Conservation (phyloP, 2,329 filamentous ascomycete species). For the Coccinonectria pachysandricola region DNA sequence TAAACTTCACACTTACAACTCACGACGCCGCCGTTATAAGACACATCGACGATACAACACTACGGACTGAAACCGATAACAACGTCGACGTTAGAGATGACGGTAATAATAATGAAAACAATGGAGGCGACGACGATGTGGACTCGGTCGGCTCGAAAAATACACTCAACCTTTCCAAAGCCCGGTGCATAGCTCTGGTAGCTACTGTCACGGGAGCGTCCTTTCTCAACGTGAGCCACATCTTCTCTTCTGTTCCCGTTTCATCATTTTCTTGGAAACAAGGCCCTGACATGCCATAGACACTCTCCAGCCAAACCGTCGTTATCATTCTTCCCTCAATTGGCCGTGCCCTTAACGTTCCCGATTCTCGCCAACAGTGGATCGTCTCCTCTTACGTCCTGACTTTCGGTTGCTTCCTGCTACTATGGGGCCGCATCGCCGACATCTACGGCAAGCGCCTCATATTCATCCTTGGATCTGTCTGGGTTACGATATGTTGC, state of each 20-base stretch:
- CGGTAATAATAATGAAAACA: constrained; percentile 1
- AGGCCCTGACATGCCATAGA: constrained; percentile 6
- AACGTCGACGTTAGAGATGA: not conserved
- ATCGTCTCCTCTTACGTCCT: constrained; percentile 56
- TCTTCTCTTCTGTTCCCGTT: constrained; percentile 1
- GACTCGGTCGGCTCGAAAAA: constrained; percentile 15
- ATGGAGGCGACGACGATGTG: constrained; percentile 6
- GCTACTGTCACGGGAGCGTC: constrained; percentile 44
- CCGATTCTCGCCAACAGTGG: constrained; percentile 52
- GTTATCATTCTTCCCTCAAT: constrained; percentile 43
- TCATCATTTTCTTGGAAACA: too few species aligned
- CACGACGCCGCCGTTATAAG: too few species aligned
- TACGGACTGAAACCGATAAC: too few species aligned
- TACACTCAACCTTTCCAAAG: constrained; percentile 34
- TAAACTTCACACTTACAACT: too few species aligned
- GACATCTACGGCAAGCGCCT: constrained; percentile 56
- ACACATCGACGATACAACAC: too few species aligned
- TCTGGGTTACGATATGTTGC: constrained; percentile 50
- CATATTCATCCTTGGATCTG: constrained; percentile 54
- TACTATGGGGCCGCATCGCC: constrained; percentile 57
- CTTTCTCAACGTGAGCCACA: constrained; percentile 39
- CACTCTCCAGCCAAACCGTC: constrained; percentile 19
- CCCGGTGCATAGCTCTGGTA: constrained; percentile 43
- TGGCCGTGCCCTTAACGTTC: constrained; percentile 43
- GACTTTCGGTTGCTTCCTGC: constrained; percentile 56